A percentile compares a stretch with the other conserved stretches of the same genome.
These are phyloP conservation scores for Huntiella bhutanensis DNA, from an alignment of 2,329 filamentous ascomycete genomes.

Conservation along the genomic window DNA sequence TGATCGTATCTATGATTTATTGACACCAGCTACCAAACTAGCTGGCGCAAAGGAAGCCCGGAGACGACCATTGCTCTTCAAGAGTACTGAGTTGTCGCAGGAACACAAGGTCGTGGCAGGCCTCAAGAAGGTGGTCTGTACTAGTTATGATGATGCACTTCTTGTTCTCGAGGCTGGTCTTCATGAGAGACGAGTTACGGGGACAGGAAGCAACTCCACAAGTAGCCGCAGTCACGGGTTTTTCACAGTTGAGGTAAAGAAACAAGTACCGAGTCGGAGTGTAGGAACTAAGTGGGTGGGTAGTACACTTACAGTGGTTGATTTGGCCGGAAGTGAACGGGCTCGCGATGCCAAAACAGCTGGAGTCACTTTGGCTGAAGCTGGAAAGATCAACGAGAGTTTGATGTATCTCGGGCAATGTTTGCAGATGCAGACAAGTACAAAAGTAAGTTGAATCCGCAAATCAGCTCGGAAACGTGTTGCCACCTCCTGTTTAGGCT, in stretches of 20 bases:
- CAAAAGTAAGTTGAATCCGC: slow-evolving; percentile 39
- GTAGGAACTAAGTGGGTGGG: slow-evolving; percentile 41
- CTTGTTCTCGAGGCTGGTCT: slow-evolving; percentile 80
- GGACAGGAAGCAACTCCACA: slow-evolving; percentile 81
- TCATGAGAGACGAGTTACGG: slow-evolving; percentile 69
- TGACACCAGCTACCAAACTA: slow-evolving; percentile 37
- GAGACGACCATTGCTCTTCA: slow-evolving; percentile 76
- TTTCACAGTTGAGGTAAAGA: slow-evolving; percentile 90
- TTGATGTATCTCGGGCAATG: slow-evolving; percentile 97
- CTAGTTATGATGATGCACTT: slow-evolving; percentile 62
- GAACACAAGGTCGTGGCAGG: slow-evolving; percentile 93
- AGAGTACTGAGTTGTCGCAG: slow-evolving; percentile 68
- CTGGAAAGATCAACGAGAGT: slow-evolving; percentile 95
- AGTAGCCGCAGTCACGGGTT: slow-evolving; percentile 90
- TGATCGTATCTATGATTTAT: slow-evolving; percentile 85
- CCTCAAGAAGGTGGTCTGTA: slow-evolving; percentile 74
- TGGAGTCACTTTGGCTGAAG: slow-evolving; percentile 79
- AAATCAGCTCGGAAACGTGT: slow-evolving; percentile 2
- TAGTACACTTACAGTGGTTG: slow-evolving; percentile 70
- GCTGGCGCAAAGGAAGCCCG: slow-evolving; percentile 18
- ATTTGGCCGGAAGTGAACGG: slow-evolving; percentile 83
- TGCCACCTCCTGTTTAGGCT: no score
- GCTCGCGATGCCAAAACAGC: slow-evolving; percentile 87
- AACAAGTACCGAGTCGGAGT: slow-evolving; percentile 30
- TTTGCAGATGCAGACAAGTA: slow-evolving; percentile 81